Base-by-base conservation (phyloP, 2,329 filamentous ascomycete species). In the Cadophora luteo-olivacea region DNA sequence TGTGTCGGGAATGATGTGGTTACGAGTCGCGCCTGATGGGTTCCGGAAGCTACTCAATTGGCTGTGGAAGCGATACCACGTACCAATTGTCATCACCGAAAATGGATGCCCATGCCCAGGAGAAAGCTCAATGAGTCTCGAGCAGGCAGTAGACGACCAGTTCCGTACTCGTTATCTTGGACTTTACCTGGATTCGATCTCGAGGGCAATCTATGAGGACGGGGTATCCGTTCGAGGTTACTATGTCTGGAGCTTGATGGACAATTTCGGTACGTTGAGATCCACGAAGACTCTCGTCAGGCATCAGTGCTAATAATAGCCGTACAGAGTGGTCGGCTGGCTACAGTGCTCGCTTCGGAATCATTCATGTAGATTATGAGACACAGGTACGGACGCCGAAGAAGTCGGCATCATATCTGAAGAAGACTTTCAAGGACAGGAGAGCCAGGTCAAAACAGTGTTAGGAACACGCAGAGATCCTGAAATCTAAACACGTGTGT, bases 121-220 rank as follows among this genome's bases (percentile, higher is more conserved):
- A 4, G 75, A 77, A 61, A 71, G 80, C 19, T 72, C 74, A 60
- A 81, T 81, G 79, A 75, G 72, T 0, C 66, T 75, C 0, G 75
- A 79, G 25, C 76, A 81, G 62, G 76, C 79, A 0, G 76, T 82
- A 0, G 67, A 80, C 12, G 81, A 82, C 66, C 69, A 67, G 3
- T 82, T 79, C 63, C 75, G 81, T 1, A 74, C 78, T 6, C 68
- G 73, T 11, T 82, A 82, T 57, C 81, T 82, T 62, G 72, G 76
- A 14, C 75, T 79, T 24, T 80, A 82, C 33, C 69, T 82, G 1
- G 78, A 82, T 48, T 77, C 81, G 0, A 78, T 82, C 45, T 77
- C 73, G 11, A 70, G 70, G 64, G 73, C 79, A 6, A 71, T 74
- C 33, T 68, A 68, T 19, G 67, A 76, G 49, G 75, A 77, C 63